Percentiles rank a stretch among this genome's conserved stretches.
Evolutionary conservation across 495 filamentous ascomycete genomes (phyloP).

Genomic region (Xylaria acuta): DNA sequence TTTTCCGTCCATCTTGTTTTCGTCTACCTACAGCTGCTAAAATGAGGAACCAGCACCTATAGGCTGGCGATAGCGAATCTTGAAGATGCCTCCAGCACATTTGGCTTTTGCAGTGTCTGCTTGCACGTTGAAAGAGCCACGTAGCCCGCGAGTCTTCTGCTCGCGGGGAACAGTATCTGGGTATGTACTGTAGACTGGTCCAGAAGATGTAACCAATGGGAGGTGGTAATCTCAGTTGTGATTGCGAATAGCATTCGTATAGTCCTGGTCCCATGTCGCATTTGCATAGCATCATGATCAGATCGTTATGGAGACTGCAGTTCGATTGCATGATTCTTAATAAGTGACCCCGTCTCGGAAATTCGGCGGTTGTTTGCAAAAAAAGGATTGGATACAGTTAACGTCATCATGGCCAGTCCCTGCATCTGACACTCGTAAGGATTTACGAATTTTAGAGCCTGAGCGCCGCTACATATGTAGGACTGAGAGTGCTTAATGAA

Average conservation of each 20-base stretch:
- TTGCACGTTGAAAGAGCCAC: not conserved
- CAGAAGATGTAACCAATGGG: not conserved
- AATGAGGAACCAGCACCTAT: not conserved
- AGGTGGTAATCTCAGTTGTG: not conserved
- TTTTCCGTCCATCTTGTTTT: not conserved
- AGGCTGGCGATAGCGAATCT: not conserved
- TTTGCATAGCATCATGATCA: not conserved
- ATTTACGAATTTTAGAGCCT: not conserved
- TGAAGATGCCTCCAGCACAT: constrained; percentile 2
- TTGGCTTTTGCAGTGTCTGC: not conserved
- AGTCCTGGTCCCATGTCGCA: not conserved
- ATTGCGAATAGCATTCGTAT: not conserved
- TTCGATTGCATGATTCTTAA: constrained; percentile 2
- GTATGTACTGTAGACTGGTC: not conserved
- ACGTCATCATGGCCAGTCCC: constrained; percentile 18
- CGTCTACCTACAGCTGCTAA: not conserved
- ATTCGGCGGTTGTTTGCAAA: not conserved
- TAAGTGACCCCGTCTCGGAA: constrained; percentile 3
- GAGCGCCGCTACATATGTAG: not conserved
- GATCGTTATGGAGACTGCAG: constrained; percentile 2
- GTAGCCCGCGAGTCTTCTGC: not conserved
- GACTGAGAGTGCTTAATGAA: not conserved
- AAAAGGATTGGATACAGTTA: not conserved
- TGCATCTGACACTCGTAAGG: not conserved
- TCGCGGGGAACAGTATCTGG: not conserved